Evolutionary conservation across 1,284 basidiomycete species (phyloP).

Genomic region (Golubevia pallescens): DNA sequence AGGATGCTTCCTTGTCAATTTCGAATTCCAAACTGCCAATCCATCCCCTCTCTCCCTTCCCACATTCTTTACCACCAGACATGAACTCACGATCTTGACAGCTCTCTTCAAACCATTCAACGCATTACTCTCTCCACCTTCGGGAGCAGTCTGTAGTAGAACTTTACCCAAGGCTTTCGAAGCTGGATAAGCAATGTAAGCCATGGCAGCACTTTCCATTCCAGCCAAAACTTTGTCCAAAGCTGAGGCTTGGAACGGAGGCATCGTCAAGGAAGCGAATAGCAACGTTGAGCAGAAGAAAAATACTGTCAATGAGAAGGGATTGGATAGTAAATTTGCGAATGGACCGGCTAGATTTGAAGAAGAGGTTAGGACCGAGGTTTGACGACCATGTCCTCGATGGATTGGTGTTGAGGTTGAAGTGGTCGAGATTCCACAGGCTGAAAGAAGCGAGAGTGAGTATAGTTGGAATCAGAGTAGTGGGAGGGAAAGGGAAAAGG

Average conservation of each 20-base stretch:
- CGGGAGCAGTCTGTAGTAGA: slow-evolving; percentile 52
- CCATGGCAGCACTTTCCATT: slow-evolving; percentile 52
- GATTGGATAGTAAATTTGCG: slow-evolving; percentile 44
- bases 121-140: slow-evolving; percentile 11
- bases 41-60: too few species aligned
- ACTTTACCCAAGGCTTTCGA: slow-evolving; percentile 49
- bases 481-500: too few species aligned
- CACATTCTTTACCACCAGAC: not conserved
- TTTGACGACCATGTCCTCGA: not conserved
- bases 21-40: too few species aligned
- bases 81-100: slow-evolving; percentile 16
- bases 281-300: slow-evolving; percentile 50
- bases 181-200: slow-evolving; percentile 52
- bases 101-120: slow-evolving; percentile 33
- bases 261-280: slow-evolving; percentile 42
- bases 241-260: slow-evolving; percentile 47
- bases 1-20: not conserved
- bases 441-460: slow-evolving; percentile 9
- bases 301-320: slow-evolving; percentile 53
- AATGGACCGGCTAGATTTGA: slow-evolving; percentile 26
- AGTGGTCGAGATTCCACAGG: slow-evolving; percentile 53
- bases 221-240: slow-evolving; percentile 61
- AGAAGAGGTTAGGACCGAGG: slow-evolving; percentile 15
- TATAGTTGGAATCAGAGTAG: too few species aligned
- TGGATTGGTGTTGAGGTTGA: slow-evolving; percentile 19